Conservation (phyloP, 2,329 filamentous ascomycete genomes). For the Pochonia chlamydosporia region DNA sequence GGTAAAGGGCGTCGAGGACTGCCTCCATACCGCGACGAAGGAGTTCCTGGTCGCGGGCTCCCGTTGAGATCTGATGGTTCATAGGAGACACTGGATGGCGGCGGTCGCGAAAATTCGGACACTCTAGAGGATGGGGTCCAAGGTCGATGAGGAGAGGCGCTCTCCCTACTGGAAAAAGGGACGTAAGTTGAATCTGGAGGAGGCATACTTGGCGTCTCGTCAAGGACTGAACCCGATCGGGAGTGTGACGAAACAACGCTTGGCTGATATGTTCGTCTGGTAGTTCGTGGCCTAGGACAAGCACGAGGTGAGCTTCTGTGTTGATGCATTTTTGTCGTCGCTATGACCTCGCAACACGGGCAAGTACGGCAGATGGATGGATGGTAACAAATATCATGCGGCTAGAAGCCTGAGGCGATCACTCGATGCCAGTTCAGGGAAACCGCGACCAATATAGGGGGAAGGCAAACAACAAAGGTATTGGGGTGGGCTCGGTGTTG, state of each 20-base stretch:
- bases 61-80: constrained; percentile 88
- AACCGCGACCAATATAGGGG: constrained; percentile 43
- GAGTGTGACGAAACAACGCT: constrained; percentile 44
- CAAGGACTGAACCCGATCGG: constrained; percentile 44
- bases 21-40: constrained; percentile 81
- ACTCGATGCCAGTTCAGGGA: constrained; percentile 42
- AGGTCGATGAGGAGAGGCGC: constrained; percentile 45
- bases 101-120: constrained; percentile 64
- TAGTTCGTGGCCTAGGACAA: constrained; percentile 33
- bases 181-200: constrained; percentile 60
- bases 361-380: not conserved
- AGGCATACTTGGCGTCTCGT: constrained; percentile 51
- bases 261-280: constrained; percentile 45
- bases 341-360: not conserved
- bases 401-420: constrained; percentile 28
- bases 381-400: not conserved
- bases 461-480: no score
- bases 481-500: no score
- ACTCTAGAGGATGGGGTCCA: constrained; percentile 50
- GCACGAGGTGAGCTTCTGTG: constrained; percentile 32
- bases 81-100: constrained; percentile 66
- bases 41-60: constrained; percentile 82
- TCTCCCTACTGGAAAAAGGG: constrained; percentile 44
- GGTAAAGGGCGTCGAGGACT: constrained; percentile 83
- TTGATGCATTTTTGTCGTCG: not conserved